Evolutionary conservation across 306 rosid genomes (phyloP), one percentile per base, ranked within the genome.

Genomic region (Pyrus bretschneideri): DNA sequence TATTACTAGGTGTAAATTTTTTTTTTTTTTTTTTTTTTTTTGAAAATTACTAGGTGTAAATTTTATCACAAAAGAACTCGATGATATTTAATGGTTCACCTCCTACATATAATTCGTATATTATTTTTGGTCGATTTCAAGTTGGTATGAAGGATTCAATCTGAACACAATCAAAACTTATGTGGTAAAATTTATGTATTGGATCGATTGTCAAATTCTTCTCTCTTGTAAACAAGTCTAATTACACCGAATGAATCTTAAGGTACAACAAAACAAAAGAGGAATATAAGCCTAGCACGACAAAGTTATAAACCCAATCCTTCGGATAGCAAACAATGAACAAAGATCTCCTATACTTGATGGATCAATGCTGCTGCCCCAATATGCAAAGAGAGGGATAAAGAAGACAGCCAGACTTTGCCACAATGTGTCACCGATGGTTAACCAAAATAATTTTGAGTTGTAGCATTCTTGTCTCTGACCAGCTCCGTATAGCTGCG

Each of bases 401-500:
- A 88, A 95, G 88, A 92, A 95, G 80, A 92, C 76, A 25, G 78
- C 89, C 33, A 81, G 27, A 80, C 99, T 95, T 89, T 95, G 99
- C 97, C 97, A 95, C 74, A 95, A 49, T 11, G 99, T 95, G 89
- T 95, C 99, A 0, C 72, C 65, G 82, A 95, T 85, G 49, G 92
- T 82, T 67, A 87, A 29, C 96, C 97, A 95, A 85, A 95, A 95
- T 71, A 95, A 70, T 44, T 80, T 81, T 54, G 87, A 79, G 90
- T 95, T 95, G 89, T 95, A 95, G 69, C 92, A 81, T 79, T 95
- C 97, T 13, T 90, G 79, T 82, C 97, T 92, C 61, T 88, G 93
- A 33, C 99, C 97, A 15, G 57, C 92, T 60, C 93, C 93, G 15
- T 92, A 95, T 64, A 95, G 99, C 74, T 90, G 97, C 79, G 99